Base-by-base conservation (phyloP, 2,329 filamentous ascomycete genomes). In the Aspergillus proliferans region DNA sequence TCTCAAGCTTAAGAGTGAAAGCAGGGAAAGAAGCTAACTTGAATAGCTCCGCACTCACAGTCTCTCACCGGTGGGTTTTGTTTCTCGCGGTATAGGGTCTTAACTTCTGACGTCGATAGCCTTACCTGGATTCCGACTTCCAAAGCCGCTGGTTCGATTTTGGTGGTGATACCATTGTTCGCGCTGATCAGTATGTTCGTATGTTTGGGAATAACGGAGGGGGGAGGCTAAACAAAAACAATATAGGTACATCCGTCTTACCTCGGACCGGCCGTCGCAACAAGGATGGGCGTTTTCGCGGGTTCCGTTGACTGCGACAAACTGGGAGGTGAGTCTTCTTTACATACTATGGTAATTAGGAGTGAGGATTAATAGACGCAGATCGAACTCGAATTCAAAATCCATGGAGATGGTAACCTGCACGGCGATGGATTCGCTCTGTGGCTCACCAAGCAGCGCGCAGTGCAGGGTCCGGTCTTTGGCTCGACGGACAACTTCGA, bases 101-200 rank as follows among this genome's bases (percentile, higher is more conserved):
- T 36, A 36, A 36, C n/a, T 36, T 36, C 34, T 38, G n/a, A 38
- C 34, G 18, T 38, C 50, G 24, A 57, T 66, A 96, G 87, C 93
- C 93, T 54, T 98, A 96, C 73, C 83, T 98, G 61, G 93, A 98
- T 74, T 93, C 90, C 52, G 93, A 97, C 71, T 91, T 97, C 85
- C 87, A 94, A 75, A 95, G 88, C 75, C 86, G 93, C 68, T 98
- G 93, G 92, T 98, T 92, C 74, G 93, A 98, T 75, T 98, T 94
- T 80, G 93, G 93, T 67, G 93, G 92, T 66, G 90, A 95, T 74
- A 89, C 92, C 38, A 85, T 98, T 62, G 81, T 96, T 63, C 78
- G 83, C 57, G 79, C 82, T 54, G 83, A 86, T 64, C 78, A 81
- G 74, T 78, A 67, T 51, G 48, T 52, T 53, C 49, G 10, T 40